phyloP scores from a whole-genome alignment of 208 protist species.

The Naegleria lovaniensis region DNA sequence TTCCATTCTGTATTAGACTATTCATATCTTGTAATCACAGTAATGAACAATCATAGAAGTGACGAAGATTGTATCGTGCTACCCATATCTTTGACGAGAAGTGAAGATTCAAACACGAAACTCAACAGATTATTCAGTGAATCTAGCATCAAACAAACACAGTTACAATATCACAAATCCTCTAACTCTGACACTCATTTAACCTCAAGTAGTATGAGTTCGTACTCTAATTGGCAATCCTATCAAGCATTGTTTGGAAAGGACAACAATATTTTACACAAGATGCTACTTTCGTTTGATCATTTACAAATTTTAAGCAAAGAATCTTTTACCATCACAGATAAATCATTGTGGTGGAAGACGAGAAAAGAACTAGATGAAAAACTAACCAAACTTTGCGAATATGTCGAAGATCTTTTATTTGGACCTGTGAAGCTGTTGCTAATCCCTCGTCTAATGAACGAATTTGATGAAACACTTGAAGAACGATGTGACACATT shows the following conservation, averaged over 20 bases:
- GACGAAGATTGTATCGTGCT: neutral
- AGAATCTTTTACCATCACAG: neutral
- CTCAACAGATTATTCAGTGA: neutral
- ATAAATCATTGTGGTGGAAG: neutral
- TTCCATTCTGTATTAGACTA: neutral
- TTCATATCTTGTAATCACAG: neutral
- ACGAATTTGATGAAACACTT: neutral
- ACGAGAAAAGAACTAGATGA: neutral
- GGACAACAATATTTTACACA: neutral
- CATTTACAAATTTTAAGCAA: neutral
- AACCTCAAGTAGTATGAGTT: neutral
- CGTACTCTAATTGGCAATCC: neutral
- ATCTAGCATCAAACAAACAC: neutral
- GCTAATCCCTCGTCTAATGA: neutral
- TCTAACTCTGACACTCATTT: neutral
- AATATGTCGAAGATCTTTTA: neutral
- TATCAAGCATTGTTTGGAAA: constrained; percentile 1
- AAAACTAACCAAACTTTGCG: neutral
- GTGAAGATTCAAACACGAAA: neutral
- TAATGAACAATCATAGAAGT: neutral
- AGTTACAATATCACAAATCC: neutral
- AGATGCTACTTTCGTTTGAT: neutral
- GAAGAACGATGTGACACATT: neutral
- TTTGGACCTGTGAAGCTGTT: neutral
- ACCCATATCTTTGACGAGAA: neutral